phyloP scores from a whole-genome alignment of 2,329 filamentous ascomycete species.

The Volutella citrinella region DNA sequence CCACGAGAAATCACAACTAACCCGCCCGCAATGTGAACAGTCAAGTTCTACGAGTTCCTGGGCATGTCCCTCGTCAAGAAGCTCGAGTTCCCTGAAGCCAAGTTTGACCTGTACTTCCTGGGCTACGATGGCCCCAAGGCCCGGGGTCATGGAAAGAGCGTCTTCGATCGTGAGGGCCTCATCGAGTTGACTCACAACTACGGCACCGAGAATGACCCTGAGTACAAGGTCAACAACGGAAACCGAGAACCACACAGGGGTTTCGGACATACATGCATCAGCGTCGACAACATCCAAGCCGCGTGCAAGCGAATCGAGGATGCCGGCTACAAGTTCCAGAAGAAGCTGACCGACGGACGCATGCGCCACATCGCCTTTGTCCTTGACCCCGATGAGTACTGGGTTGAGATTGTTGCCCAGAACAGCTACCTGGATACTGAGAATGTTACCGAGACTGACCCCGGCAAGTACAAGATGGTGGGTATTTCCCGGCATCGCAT shows the following conservation, averaged over 20 bases:
- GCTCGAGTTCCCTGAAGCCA: conserved; percentile 77
- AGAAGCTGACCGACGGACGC: conserved; percentile 84
- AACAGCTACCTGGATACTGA: conserved; percentile 71
- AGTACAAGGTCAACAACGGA: conserved; percentile 81
- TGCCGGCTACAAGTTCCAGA: conserved; percentile 90
- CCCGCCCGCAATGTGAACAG: conserved; percentile 37
- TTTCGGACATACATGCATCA: conserved; percentile 84
- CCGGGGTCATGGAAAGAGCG: conserved; percentile 66
- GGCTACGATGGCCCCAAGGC: conserved; percentile 79
- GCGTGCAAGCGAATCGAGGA: conserved; percentile 88
- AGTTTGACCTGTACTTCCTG: conserved; percentile 95
- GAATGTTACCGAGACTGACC: conserved; percentile 67
- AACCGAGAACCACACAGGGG: conserved; percentile 85
- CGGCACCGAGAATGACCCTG: conserved; percentile 81
- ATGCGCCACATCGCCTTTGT: conserved; percentile 90
- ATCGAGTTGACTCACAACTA: conserved; percentile 85
- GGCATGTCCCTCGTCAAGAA: conserved; percentile 83
- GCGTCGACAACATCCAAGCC: conserved; percentile 79
- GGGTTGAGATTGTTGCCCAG: conserved; percentile 79
- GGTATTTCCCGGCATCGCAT: conserved; percentile 7
- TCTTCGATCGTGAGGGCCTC: conserved; percentile 81
- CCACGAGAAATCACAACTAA: no score
- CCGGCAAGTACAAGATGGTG: conserved; percentile 70
- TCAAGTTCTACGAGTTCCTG: conserved; percentile 92
- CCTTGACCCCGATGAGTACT: conserved; percentile 83